Percentiles rank a stretch among this genome's conserved stretches.
Conservation (phyloP, 2,329 filamentous ascomycete genomes). For the Raffaelea albimanens region DNA sequence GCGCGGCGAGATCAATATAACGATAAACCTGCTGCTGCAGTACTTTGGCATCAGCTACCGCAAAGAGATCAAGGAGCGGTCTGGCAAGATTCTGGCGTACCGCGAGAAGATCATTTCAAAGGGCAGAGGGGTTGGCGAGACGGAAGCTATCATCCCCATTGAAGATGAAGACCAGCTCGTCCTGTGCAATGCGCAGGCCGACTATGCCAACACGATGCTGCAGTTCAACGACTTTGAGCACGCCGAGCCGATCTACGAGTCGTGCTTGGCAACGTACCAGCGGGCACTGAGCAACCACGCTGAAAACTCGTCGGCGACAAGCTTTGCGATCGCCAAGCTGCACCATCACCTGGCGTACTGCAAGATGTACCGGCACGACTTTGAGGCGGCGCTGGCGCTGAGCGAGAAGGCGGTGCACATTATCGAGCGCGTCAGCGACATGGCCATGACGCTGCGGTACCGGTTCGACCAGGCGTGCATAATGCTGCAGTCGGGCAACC, state of each 20-base stretch:
- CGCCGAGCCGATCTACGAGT: constrained; percentile 10
- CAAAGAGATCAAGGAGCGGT: constrained; percentile 10
- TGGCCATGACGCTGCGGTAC: constrained; percentile 10
- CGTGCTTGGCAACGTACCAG: constrained; percentile 9
- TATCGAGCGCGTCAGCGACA: constrained; percentile 8
- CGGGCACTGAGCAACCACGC: background rate
- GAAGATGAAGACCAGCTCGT: constrained; percentile 7
- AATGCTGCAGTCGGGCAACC: constrained; percentile 9
- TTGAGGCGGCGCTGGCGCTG: constrained; percentile 6
- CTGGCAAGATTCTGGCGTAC: constrained; percentile 7
- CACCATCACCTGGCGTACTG: constrained; percentile 12
- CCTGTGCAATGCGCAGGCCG: constrained; percentile 9
- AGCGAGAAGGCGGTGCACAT: constrained; percentile 5
- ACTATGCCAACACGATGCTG: constrained; percentile 13
- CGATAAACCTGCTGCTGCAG: constrained; percentile 11
- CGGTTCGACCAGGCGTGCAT: constrained; percentile 12
- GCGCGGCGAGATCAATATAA: constrained; percentile 9
- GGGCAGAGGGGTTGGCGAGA: background rate
- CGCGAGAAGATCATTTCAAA: constrained; percentile 3
- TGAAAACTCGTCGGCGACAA: background rate
- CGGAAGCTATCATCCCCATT: background rate
- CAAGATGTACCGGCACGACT: constrained; percentile 10
- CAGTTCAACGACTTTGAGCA: constrained; percentile 11
- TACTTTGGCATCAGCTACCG: constrained; percentile 12
- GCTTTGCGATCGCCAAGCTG: constrained; percentile 12